phyloP scores from a whole-genome alignment of 2,329 filamentous ascomycete species.

The Penicillium italicum region DNA sequence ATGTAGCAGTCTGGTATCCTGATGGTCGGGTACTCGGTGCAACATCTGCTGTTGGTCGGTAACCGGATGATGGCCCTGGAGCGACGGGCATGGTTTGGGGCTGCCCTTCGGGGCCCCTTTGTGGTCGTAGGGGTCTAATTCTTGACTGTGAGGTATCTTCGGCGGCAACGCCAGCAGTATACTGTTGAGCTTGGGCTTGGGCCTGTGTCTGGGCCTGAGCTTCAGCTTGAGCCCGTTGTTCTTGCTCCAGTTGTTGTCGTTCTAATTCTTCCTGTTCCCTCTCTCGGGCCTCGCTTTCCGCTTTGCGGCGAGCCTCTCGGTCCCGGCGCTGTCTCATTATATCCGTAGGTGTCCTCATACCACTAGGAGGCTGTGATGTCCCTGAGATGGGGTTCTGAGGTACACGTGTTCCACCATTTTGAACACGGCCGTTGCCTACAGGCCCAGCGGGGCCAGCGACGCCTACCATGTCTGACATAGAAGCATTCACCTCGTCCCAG shows the following conservation, averaged over 20 bases:
- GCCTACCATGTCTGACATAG: conserved; percentile 81
- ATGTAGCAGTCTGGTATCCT: conserved; percentile 15
- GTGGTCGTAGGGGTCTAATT: conserved; percentile 10
- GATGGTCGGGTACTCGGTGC: conserved; percentile 14
- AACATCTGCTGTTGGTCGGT: conserved; percentile 13
- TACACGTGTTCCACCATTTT: conserved; percentile 56
- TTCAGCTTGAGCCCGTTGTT: conserved; percentile 25
- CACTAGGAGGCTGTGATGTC: conserved; percentile 48
- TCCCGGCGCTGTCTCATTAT: conserved; percentile 86
- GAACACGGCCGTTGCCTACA: conserved; percentile 53
- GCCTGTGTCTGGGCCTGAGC: conserved; percentile 26
- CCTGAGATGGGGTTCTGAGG: conserved; percentile 53
- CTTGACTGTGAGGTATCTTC: conserved; percentile 32
- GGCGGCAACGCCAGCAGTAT: conserved; percentile 46
- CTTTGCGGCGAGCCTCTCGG: conserved; percentile 67
- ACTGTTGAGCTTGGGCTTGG: conserved; percentile 29
- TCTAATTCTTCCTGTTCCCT: conserved; percentile 54
- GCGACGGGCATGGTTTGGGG: conserved; percentile 5
- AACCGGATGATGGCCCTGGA: conserved; percentile 9
- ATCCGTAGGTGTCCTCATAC: conserved; percentile 78
- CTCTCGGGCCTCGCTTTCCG: conserved; percentile 61
- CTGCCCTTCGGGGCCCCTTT: conserved; percentile 15
- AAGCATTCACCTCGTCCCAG: conserved; percentile 79
- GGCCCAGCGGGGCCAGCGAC: conserved; percentile 47
- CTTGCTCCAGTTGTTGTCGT: conserved; percentile 42